A percentile compares a stretch with the other conserved stretches of the same genome.
Evolutionary conservation across 75 land plant genomes (phyloP).

Genomic region (Cryptomeria japonica): DNA sequence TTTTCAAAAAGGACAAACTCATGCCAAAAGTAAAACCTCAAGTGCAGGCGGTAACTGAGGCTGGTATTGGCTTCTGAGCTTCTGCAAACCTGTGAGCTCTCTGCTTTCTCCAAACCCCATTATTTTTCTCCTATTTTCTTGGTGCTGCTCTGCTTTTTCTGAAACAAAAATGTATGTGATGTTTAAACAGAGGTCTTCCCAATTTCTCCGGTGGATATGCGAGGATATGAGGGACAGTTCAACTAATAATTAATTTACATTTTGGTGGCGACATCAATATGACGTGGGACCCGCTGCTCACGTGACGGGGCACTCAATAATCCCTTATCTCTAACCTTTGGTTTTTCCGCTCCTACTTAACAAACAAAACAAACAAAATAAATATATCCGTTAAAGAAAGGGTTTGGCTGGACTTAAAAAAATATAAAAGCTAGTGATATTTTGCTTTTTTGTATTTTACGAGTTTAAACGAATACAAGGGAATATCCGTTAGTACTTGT

Average conservation of each 20-base stretch:
- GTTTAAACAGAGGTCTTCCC: neutral
- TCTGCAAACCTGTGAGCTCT: conserved; percentile 72
- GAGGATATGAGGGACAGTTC: neutral
- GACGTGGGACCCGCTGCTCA: neutral
- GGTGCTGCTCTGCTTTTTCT: neutral
- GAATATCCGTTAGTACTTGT: too few relatives aligned
- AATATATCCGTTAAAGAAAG: too few relatives aligned
- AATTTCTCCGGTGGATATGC: neutral
- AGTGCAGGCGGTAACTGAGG: conserved; percentile 81
- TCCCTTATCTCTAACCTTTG: neutral
- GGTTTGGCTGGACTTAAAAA: too few relatives aligned
- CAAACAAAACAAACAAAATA: too few relatives aligned
- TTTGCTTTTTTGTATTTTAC: too few relatives aligned
- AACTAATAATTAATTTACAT: neutral
- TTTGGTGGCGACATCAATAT: neutral
- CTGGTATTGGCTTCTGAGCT: conserved; percentile 58
- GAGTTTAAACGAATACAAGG: too few relatives aligned
- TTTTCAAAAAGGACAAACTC: neutral
- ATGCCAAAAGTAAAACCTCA: conserved; percentile 36
- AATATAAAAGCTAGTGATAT: too few relatives aligned
- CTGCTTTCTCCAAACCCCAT: conserved; percentile 50
- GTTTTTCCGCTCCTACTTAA: neutral
- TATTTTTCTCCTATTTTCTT: neutral
- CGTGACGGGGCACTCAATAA: neutral
- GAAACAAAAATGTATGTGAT: neutral